phyloP scores from a whole-genome alignment of 768 basidiomycete species.

The Phlegmacium glaucopus region DNA sequence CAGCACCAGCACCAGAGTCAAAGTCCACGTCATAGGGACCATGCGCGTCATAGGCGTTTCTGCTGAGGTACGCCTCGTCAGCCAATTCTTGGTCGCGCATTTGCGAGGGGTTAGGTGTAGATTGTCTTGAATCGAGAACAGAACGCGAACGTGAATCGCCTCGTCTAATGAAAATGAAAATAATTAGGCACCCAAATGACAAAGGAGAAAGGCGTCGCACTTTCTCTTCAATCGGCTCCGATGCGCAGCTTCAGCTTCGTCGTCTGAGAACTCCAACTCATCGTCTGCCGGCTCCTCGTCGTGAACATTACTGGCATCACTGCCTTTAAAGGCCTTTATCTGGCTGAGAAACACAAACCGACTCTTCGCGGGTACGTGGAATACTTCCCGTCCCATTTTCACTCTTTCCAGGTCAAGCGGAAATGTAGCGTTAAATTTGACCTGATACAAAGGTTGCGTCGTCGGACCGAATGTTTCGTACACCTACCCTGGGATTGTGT shows the following conservation, averaged over 20 bases:
- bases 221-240: slow-evolving; percentile 59
- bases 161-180: slow-evolving; percentile 36
- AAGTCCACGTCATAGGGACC: slow-evolving; percentile 70
- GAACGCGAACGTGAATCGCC: slow-evolving; percentile 47
- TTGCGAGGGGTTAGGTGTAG: slow-evolving; percentile 52
- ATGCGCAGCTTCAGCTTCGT: slow-evolving; percentile 82
- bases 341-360: slow-evolving; percentile 79
- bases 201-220: slow-evolving; percentile 37
- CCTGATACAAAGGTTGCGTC: slow-evolving; percentile 82
- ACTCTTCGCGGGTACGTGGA: slow-evolving; percentile 78
- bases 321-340: slow-evolving; percentile 72
- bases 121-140: slow-evolving; percentile 49
- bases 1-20: slow-evolving; percentile 25
- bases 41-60: slow-evolving; percentile 64
- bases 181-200: neutral
- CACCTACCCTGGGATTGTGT: slow-evolving; percentile 47
- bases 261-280: slow-evolving; percentile 93
- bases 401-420: slow-evolving; percentile 59
- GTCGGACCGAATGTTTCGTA: slow-evolving; percentile 97
- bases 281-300: slow-evolving; percentile 92
- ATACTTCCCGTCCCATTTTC: slow-evolving; percentile 60
- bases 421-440: slow-evolving; percentile 70
- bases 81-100: slow-evolving; percentile 52
- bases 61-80: slow-evolving; percentile 41
- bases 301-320: slow-evolving; percentile 91